Percentiles rank a stretch among this genome's conserved stretches.
Evolutionary conservation across 352 stramenopile genomes (phyloP).

Genomic region (Phytophthora multivora): DNA sequence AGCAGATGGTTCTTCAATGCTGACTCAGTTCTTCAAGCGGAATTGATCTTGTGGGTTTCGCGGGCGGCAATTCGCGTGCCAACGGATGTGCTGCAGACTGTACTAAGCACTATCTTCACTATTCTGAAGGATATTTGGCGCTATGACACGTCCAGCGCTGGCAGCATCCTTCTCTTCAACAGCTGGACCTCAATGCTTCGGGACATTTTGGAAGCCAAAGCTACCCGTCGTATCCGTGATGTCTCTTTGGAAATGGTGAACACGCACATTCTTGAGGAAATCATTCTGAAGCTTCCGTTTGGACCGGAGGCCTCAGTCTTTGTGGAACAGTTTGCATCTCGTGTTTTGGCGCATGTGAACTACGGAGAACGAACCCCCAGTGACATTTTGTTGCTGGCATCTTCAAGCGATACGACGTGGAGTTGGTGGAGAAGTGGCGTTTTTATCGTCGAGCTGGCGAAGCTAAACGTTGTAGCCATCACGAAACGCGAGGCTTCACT

Average conservation of each 20-base stretch:
- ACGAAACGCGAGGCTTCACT: conserved; percentile 34
- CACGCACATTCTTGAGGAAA: conserved; percentile 20
- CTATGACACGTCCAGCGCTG: conserved; percentile 9
- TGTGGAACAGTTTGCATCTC: conserved; percentile 34
- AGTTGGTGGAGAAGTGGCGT: conserved; percentile 43
- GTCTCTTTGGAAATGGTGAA: conserved; percentile 25
- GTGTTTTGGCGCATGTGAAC: conserved; percentile 32
- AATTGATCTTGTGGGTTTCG: conserved; percentile 28
- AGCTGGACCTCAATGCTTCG: conserved; percentile 34
- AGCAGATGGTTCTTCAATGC: conserved; percentile 25
- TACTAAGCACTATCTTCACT: conserved; percentile 23
- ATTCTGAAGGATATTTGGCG: conserved; percentile 32
- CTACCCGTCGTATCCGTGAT: conserved; percentile 11
- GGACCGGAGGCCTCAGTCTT: conserved; percentile 7
- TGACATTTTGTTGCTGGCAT: conserved; percentile 20
- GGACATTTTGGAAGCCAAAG: conserved; percentile 14
- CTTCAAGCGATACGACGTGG: conserved; percentile 22
- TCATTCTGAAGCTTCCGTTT: conserved; percentile 33
- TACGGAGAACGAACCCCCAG: conserved; percentile 17
- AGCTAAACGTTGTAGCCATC: conserved; percentile 13
- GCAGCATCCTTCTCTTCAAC: conserved; percentile 29
- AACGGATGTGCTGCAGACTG: conserved; percentile 16
- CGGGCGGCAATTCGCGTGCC: conserved; percentile 27
- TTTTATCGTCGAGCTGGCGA: conserved; percentile 31
- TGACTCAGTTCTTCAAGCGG: conserved; percentile 21